phyloP scores from a whole-genome alignment of 2,329 filamentous ascomycete species.

The Aspergillus spinulosporus region DNA sequence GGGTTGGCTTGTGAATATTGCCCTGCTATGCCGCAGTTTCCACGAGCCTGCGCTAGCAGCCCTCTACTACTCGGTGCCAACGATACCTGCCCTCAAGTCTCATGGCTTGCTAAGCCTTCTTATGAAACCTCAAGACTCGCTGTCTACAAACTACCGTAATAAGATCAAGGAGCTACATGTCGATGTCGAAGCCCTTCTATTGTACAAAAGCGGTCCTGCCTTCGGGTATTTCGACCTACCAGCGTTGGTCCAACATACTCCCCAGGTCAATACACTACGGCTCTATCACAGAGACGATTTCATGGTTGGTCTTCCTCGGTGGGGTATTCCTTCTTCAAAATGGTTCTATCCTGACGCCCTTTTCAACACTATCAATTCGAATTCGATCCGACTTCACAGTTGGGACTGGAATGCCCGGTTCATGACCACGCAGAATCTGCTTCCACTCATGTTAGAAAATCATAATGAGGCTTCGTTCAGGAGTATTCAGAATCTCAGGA shows the following conservation, averaged over 20 bases:
- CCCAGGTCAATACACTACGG: slow-evolving; percentile 67
- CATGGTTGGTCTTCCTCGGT: slow-evolving; percentile 32
- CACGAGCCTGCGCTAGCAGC: slow-evolving; percentile 71
- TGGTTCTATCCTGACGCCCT: slow-evolving; percentile 71
- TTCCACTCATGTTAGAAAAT: slow-evolving; percentile 51
- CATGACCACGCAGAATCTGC: slow-evolving; percentile 34
- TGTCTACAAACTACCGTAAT: slow-evolving; percentile 63
- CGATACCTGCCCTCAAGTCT: slow-evolving; percentile 55
- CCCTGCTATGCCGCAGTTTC: slow-evolving; percentile 64
- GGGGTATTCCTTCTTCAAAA: slow-evolving; percentile 39
- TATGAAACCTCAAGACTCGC: slow-evolving; percentile 51
- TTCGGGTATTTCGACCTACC: slow-evolving; percentile 58
- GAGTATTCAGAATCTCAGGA: slow-evolving; percentile 34
- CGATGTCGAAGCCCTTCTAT: slow-evolving; percentile 61
- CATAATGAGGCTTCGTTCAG: slow-evolving; percentile 61
- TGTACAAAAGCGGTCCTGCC: slow-evolving; percentile 54
- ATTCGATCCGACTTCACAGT: slow-evolving; percentile 47
- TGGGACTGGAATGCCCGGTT: slow-evolving; percentile 60
- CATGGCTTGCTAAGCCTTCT: slow-evolving; percentile 56
- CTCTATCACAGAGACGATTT: slow-evolving; percentile 69
- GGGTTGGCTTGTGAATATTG: slow-evolving; percentile 64
- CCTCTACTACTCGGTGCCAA: slow-evolving; percentile 68
- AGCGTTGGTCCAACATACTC: slow-evolving; percentile 62
- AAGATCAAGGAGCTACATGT: slow-evolving; percentile 72
- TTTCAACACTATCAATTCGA: slow-evolving; percentile 62